phyloP scores from a whole-genome alignment of 2,329 filamentous ascomycete species.

The Aspergillus brasiliensis region DNA sequence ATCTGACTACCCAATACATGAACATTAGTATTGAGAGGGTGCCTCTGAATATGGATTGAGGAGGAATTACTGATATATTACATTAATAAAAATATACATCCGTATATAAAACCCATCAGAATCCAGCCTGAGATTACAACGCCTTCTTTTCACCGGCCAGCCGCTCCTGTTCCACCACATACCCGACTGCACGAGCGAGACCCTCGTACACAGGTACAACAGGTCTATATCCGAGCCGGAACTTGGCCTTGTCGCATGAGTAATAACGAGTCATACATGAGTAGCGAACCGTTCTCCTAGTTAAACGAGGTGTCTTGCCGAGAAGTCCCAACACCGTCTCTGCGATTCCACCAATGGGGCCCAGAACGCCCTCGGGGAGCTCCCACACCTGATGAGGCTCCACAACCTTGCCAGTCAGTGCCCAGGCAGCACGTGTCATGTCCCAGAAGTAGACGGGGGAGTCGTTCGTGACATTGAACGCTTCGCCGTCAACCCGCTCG shows the following conservation, averaged over 20 bases:
- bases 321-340: conserved; percentile 47
- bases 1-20: conserved; percentile 1
- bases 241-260: conserved; percentile 50
- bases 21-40: conserved; percentile 10
- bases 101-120: background rate
- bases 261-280: conserved; percentile 54
- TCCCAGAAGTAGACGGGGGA: conserved; percentile 90
- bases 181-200: conserved; percentile 48
- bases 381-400: conserved; percentile 46
- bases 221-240: conserved; percentile 48
- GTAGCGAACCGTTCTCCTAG: conserved; percentile 48
- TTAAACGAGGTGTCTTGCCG: conserved; percentile 50
- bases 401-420: conserved; percentile 47
- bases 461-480: conserved; percentile 90
- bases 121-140: conserved; percentile 30
- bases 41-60: background rate
- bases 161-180: conserved; percentile 39
- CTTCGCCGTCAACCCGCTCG: conserved; percentile 79
- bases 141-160: conserved; percentile 43
- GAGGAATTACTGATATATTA: conserved; percentile 20
- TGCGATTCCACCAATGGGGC: conserved; percentile 43
- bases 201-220: conserved; percentile 50
- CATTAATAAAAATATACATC: conserved; percentile 10
- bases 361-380: conserved; percentile 44
- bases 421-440: conserved; percentile 78